Evolutionary conservation across 2,329 filamentous ascomycete species (phyloP), one percentile per base, ranked within the genome.

Genomic region (Diaporthe vexans): DNA sequence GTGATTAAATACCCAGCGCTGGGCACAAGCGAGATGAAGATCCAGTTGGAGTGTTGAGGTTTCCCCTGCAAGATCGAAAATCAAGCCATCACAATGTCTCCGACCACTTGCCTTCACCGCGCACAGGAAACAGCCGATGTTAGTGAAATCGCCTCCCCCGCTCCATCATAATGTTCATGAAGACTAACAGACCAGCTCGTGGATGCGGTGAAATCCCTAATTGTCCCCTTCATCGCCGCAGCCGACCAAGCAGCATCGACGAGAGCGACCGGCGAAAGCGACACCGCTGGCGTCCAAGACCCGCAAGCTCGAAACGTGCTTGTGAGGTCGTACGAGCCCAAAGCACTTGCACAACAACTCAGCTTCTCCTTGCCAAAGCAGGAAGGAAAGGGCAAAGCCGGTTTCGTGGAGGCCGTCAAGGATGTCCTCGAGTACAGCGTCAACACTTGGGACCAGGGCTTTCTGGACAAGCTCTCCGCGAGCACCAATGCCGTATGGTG

Each of bases 361-460:
- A 84, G 88, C 19, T 85, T 94, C 51, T 83, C 88, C 9, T 84
- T 95, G 11, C 91, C 93, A 0, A 79, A 83, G 3, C 84, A 82
- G 5, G 82, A 87, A 52, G 91, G 90, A 9, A 86, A 85, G 76
- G 93, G 92, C 0, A 93, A 93, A 78, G 89, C 94, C 58, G 96
- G 95, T 0, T 85, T 98, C 46, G 85, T 98, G 40, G 88, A 91
- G 48, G 90, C 91, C 4, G 88, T 97, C 58, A 86, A 91, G 78
- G 90, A 91, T 75, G 87, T 98, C 26, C 87, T 98, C 57, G 88
- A 90, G 77, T 95, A 97, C 83, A 96, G 94, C 79, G 95, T 98
- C 80, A 98, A 98, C 84, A 98, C 96, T 21, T 98, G 95, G 94
- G 94, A 97, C 80, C 95, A 97, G 83, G 96, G 96, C 13, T 98